These are phyloP conservation scores for Schizonepeta tenuifolia DNA, from an alignment of 257 asterid genomes.

Conservation along the genomic window DNA sequence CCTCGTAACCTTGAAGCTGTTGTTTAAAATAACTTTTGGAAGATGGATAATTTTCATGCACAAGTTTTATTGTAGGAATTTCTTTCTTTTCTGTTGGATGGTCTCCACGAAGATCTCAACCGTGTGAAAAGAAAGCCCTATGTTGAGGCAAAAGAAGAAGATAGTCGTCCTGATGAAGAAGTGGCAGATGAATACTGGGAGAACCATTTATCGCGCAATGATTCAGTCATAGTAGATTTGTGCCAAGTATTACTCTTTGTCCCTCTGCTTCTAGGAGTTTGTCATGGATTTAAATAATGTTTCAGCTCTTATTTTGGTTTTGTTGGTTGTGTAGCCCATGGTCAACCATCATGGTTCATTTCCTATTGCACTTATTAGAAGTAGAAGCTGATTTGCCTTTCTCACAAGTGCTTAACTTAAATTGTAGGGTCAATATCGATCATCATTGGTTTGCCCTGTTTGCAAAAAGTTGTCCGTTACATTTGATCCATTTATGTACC, in stretches of 20 bases:
- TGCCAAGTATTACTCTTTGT: slow-evolving; percentile 54
- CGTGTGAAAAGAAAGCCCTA: slow-evolving; percentile 75
- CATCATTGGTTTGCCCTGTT: slow-evolving; percentile 66
- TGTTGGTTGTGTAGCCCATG: slow-evolving; percentile 14
- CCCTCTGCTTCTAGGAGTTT: slow-evolving; percentile 18
- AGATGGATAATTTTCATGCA: slow-evolving; percentile 23
- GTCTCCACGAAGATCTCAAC: slow-evolving; percentile 81
- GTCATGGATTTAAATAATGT: slow-evolving; percentile 6
- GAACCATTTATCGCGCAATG: slow-evolving; percentile 68
- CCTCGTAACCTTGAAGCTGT: slow-evolving; percentile 16
- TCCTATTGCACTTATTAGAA: slow-evolving; percentile 4
- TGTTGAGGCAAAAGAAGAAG: slow-evolving; percentile 54
- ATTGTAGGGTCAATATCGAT: slow-evolving; percentile 75
- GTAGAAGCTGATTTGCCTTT: slow-evolving; percentile 19
- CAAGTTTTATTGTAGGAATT: slow-evolving; percentile 54
- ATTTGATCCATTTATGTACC: slow-evolving; percentile 75
- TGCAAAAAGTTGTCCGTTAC: slow-evolving; percentile 62
- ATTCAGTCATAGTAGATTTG: slow-evolving; percentile 70
- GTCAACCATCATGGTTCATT: slow-evolving; percentile 16
- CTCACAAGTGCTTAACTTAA: slow-evolving; percentile 27
- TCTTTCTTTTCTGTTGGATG: slow-evolving; percentile 76
- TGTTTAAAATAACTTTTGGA: slow-evolving; percentile 2
- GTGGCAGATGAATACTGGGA: slow-evolving; percentile 75
- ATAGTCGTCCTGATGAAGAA: slow-evolving; percentile 60
- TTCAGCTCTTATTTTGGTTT: slow-evolving; percentile 6